Evolutionary conservation across 768 basidiomycete species (phyloP).

Genomic region (Macrolepiota dolichaula): DNA sequence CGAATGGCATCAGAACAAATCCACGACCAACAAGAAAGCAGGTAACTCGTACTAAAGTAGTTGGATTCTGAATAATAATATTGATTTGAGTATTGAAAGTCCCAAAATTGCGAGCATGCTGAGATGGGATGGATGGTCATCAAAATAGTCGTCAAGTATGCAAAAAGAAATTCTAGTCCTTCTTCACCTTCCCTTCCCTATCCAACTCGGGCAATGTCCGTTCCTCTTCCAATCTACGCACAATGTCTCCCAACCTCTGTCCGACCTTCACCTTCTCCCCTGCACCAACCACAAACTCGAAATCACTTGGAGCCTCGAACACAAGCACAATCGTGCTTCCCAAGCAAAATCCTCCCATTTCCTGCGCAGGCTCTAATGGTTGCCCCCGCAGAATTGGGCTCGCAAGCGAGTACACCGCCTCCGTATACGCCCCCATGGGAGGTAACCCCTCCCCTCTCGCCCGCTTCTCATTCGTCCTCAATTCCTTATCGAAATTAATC

Average conservation of each 20-base stretch:
- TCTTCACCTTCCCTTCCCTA: background rate
- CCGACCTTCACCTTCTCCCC: conserved; percentile 90
- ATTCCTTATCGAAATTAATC: conserved; percentile 89
- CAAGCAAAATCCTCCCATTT: conserved; percentile 96
- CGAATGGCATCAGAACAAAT: background rate
- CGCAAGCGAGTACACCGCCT: conserved; percentile 87
- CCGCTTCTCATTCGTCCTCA: conserved; percentile 92
- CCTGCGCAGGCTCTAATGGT: conserved; percentile 82
- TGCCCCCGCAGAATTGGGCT: conserved; percentile 84
- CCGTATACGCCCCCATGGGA: conserved; percentile 84
- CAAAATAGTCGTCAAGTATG: background rate
- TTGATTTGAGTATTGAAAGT: no score
- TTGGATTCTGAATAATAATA: no score
- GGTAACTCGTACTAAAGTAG: no score
- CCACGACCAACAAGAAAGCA: no score
- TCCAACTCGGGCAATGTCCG: no score
- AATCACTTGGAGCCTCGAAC: conserved; percentile 88
- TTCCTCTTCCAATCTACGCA: conserved; percentile 27
- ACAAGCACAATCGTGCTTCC: conserved; percentile 96
- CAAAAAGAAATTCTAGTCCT: background rate
- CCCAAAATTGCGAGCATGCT: no score
- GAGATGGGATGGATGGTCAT: no score
- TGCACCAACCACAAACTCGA: conserved; percentile 70
- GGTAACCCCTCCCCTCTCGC: conserved; percentile 62
- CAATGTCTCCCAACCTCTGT: conserved; percentile 71